Percentiles rank a stretch among this genome's conserved stretches.
phyloP scores from a whole-genome alignment of 306 rosid genomes.

The Vigna hirtella region DNA sequence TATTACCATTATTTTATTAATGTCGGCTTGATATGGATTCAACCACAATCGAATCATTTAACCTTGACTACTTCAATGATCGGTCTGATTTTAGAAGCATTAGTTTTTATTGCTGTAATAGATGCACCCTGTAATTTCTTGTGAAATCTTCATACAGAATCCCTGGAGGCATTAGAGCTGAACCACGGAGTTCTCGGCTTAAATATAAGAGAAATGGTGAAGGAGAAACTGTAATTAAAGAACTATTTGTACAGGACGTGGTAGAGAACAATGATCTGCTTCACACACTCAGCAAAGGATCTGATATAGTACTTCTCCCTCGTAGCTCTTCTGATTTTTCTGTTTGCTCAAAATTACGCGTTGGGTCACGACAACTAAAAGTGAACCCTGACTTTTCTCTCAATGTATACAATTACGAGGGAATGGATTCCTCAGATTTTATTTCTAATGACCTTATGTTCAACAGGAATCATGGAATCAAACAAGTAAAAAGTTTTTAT shows the following conservation, averaged over 20 bases:
- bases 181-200: constrained; percentile 93
- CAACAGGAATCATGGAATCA: constrained; percentile 57
- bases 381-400: constrained; percentile 27
- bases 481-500: constrained; percentile 60
- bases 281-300: constrained; percentile 75
- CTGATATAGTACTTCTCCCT: constrained; percentile 86
- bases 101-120: no score
- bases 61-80: neutral
- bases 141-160: constrained; percentile 61
- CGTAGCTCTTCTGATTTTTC: constrained; percentile 77
- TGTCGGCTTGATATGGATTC: neutral
- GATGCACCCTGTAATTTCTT: constrained; percentile 36
- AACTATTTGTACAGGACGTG: constrained; percentile 80
- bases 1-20: neutral
- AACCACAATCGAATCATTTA: neutral
- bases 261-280: constrained; percentile 80
- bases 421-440: constrained; percentile 60
- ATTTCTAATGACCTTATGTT: constrained; percentile 70
- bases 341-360: constrained; percentile 83
- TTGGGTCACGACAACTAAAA: constrained; percentile 60
- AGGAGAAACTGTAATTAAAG: constrained; percentile 91
- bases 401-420: constrained; percentile 59
- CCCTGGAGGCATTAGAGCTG: constrained; percentile 60
- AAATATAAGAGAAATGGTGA: constrained; percentile 90
- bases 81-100: no score